Conservation (phyloP, 176 grass and related monocot species). For the Cenchrus americanus region DNA sequence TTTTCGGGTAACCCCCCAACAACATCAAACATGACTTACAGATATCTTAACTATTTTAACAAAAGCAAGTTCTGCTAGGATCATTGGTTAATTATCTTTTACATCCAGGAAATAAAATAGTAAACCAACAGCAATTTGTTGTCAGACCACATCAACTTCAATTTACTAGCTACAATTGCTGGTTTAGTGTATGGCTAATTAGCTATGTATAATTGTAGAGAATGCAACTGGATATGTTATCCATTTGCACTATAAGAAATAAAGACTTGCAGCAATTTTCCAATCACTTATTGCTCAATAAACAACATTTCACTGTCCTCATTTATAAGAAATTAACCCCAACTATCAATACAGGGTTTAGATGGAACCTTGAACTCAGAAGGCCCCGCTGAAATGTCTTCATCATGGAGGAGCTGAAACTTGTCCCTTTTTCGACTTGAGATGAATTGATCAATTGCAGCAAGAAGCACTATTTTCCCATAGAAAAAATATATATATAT, state of each 20-base stretch:
- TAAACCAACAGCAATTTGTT: conserved; percentile 22
- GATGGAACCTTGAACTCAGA: conserved; percentile 76
- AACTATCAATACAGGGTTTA: conserved; percentile 29
- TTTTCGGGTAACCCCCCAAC: no score
- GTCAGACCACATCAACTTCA: neutral
- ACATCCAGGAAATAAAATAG: conserved; percentile 14
- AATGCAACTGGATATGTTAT: conserved; percentile 18
- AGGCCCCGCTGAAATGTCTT: conserved; percentile 88
- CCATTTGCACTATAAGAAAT: conserved; percentile 16
- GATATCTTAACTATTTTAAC: conserved; percentile 15
- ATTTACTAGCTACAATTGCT: conserved; percentile 5
- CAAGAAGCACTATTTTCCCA: conserved; percentile 66
- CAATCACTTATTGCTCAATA: conserved; percentile 3
- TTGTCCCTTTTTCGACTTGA: conserved; percentile 74
- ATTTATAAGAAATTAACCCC: conserved; percentile 8
- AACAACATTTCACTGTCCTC: neutral
- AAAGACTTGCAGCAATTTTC: conserved; percentile 18
- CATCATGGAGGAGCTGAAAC: conserved; percentile 90
- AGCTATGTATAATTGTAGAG: neutral
- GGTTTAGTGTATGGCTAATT: conserved; percentile 8
- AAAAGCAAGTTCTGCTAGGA: neutral
- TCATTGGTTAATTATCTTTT: neutral
- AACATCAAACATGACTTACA: neutral
- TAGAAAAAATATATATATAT: conserved; percentile 25
- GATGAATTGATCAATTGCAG: conserved; percentile 97